Evolutionary conservation across 352 stramenopile genomes (phyloP), one percentile per base, ranked within the genome.

Genomic region (Blastocystis sp.): DNA sequence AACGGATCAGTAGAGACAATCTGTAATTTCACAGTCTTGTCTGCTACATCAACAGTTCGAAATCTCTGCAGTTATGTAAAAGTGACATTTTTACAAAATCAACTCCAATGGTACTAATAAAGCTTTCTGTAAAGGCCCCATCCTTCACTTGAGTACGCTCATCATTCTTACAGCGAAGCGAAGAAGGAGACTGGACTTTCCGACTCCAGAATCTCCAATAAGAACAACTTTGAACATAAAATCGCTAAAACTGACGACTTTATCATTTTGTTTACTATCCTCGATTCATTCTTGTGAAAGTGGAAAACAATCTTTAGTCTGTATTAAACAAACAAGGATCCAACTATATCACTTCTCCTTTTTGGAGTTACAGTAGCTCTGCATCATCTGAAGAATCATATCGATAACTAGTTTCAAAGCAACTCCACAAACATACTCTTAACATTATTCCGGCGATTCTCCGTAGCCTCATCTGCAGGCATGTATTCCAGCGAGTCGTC

Each of bases 201-300:
- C 78, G 8, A 89, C 78, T 54, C 78, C 78, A 3, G 78, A 89
- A 30, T 89, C 78, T 45, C 78, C 78, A 16, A 89, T 78, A n/a
- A 89, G 62, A 7, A 89, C 78, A 47, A 89, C 76, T 76, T 89
- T 89, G 64, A 78, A 89, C 37, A 89, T 34, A 45, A 76, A 79
- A n/a, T 89, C 78, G 39, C 73, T 85, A 65, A 0, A 13, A n/a
- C 20, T 59, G 26, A 20, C 30, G 26, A 81, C 18, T 30, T 39
- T 4, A 11, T 3, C 30, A n/a, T 53, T 20, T 9, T 13, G n/a
- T 53, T 3, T 54, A 85, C 73, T 85, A 85, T 37, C 63, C 63
- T 26, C 37, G n/a, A 65, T 85, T 85, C 50, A 85, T 68, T 50
- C 6, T 50, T 26, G 65, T 2, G 50, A 47, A 54, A 37, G 13